Conservation (phyloP, 495 filamentous ascomycete genomes). For the Penicillium bialowiezense region DNA sequence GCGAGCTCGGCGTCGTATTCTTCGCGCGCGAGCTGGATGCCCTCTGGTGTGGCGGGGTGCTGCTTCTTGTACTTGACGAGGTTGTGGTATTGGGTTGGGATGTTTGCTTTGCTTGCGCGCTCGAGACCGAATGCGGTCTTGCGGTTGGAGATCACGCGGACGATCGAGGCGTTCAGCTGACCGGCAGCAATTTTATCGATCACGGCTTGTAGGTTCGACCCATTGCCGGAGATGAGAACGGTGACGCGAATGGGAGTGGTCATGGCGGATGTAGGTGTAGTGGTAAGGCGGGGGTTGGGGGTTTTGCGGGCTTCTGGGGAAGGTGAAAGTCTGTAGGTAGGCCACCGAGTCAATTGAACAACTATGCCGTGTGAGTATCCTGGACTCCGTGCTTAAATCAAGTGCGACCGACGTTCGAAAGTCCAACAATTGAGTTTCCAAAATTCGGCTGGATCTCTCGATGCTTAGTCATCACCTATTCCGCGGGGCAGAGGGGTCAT, state of each 20-base stretch:
- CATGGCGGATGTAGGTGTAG: constrained; percentile 21
- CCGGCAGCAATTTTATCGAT: constrained; percentile 66
- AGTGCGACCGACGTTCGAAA: too few relatives aligned
- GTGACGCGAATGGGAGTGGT: constrained; percentile 44
- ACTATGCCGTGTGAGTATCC: too few relatives aligned
- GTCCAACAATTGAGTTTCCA: too few relatives aligned
- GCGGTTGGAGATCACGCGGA: constrained; percentile 80
- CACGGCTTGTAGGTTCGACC: constrained; percentile 86
- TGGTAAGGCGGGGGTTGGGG: not conserved
- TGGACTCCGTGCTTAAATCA: too few relatives aligned
- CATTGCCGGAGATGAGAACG: constrained; percentile 74
- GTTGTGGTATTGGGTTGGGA: constrained; percentile 85
- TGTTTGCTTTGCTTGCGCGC: constrained; percentile 65
- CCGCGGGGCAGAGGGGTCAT: too few relatives aligned
- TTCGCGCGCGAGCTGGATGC: constrained; percentile 52
- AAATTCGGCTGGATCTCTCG: too few relatives aligned
- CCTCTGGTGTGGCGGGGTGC: constrained; percentile 41
- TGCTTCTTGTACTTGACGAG: constrained; percentile 65
- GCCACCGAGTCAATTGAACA: too few relatives aligned
- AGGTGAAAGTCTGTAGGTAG: not conserved
- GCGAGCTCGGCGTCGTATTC: constrained; percentile 83
- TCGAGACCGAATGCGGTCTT: constrained; percentile 75
- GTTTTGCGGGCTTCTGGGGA: not conserved
- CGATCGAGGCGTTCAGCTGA: constrained; percentile 60
- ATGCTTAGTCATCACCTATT: too few relatives aligned